Conservation (phyloP, 768 basidiomycete species). For the Lactarius akahatsu region DNA sequence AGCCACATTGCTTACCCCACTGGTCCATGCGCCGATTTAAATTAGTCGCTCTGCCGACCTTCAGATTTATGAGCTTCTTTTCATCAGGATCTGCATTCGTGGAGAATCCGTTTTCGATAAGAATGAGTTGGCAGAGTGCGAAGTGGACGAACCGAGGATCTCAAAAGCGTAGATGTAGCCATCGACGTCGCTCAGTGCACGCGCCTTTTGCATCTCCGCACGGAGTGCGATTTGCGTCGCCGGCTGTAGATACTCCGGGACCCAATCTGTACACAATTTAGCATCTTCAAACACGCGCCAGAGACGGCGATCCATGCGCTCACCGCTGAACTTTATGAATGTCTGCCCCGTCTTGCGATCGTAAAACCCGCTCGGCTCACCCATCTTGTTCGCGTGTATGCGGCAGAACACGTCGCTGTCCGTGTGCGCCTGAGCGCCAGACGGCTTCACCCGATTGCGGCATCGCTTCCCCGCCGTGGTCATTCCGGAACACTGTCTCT, state of each 20-base stretch:
- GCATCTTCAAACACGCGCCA: neutral
- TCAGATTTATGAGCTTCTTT: slow-evolving; percentile 55
- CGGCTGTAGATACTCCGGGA: slow-evolving; percentile 59
- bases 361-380: slow-evolving; percentile 57
- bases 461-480: slow-evolving; percentile 69
- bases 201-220: slow-evolving; percentile 53
- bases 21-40: slow-evolving; percentile 70
- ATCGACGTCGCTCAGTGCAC: slow-evolving; percentile 55
- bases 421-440: slow-evolving; percentile 34
- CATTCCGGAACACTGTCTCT: slow-evolving; percentile 57
- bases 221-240: slow-evolving; percentile 60
- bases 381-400: slow-evolving; percentile 60
- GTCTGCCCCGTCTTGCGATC: slow-evolving; percentile 44
- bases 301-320: neutral
- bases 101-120: neutral
- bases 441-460: slow-evolving; percentile 47
- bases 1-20: slow-evolving; percentile 80
- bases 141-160: slow-evolving; percentile 55
- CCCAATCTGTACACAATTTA: slow-evolving; percentile 54
- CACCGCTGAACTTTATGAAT: slow-evolving; percentile 62
- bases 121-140: neutral
- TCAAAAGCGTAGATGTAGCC: slow-evolving; percentile 86
- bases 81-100: slow-evolving; percentile 35
- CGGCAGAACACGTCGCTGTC: slow-evolving; percentile 52
- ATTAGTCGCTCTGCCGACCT: slow-evolving; percentile 78